phyloP scores from a whole-genome alignment of 257 asterid species.

The Plectranthus barbatus region DNA sequence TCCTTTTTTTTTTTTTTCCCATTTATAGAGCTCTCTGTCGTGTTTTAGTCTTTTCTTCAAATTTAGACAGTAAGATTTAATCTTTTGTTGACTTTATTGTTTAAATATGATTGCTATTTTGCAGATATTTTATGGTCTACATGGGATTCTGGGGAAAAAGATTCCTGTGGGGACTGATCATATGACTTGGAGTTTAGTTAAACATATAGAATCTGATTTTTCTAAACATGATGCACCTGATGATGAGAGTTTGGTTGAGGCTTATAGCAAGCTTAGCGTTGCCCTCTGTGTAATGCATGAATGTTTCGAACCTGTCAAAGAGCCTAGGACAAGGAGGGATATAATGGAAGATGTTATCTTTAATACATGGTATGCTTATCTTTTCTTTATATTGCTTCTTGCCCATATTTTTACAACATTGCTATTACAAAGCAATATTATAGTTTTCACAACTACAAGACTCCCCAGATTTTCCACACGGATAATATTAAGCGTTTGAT shows the following conservation, averaged over 20 bases:
- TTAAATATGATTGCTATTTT: slow-evolving; percentile 1
- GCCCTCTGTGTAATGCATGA: slow-evolving; percentile 89
- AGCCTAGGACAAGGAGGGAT: slow-evolving; percentile 62
- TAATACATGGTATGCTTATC: slow-evolving; percentile 42
- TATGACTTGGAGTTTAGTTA: slow-evolving; percentile 68
- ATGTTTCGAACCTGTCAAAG: slow-evolving; percentile 79
- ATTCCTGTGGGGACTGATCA: slow-evolving; percentile 43
- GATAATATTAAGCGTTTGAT: no score
- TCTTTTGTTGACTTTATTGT: not conserved
- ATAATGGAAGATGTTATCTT: slow-evolving; percentile 80
- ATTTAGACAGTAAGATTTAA: not conserved
- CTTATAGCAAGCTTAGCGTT: slow-evolving; percentile 54
- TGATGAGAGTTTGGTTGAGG: slow-evolving; percentile 35
- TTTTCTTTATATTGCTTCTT: not conserved
- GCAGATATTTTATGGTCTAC: slow-evolving; percentile 68
- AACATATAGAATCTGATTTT: slow-evolving; percentile 33
- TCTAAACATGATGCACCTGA: slow-evolving; percentile 19
- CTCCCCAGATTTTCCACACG: no score
- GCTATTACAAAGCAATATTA: no score
- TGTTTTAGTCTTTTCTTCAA: not conserved
- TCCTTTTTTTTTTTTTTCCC: no score
- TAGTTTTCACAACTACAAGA: no score
- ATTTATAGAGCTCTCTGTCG: not conserved
- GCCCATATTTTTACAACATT: not conserved
- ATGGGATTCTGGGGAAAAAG: slow-evolving; percentile 43